These are phyloP conservation scores for Puccinia horiana DNA, from an alignment of 1,284 basidiomycete genomes.

Conservation along the genomic window DNA sequence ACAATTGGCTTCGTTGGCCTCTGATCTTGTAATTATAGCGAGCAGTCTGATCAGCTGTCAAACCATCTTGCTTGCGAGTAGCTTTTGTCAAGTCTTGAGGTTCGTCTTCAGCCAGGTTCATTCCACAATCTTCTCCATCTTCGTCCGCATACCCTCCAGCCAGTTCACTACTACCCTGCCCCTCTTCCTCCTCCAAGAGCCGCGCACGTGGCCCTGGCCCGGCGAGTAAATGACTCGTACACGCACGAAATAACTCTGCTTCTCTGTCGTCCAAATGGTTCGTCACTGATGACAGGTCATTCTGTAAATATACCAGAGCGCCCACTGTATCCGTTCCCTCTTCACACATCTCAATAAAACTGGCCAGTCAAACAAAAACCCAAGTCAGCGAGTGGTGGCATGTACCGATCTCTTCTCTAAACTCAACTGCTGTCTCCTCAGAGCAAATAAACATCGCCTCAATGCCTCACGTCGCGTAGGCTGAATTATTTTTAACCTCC, in stretches of 20 bases:
- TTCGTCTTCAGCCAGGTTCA: slow-evolving; percentile 55
- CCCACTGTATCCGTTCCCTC: slow-evolving; percentile 65
- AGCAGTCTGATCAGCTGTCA: slow-evolving; percentile 54
- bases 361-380: slow-evolving; percentile 58
- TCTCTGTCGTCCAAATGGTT: slow-evolving; percentile 69
- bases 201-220: slow-evolving; percentile 54
- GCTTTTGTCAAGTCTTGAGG: background rate
- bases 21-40: slow-evolving; percentile 9
- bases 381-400: slow-evolving; percentile 61
- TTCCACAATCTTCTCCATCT: slow-evolving; percentile 57
- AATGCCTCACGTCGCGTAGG: slow-evolving; percentile 56
- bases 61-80: background rate
- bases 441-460: slow-evolving; percentile 71
- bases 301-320: slow-evolving; percentile 71
- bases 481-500: slow-evolving; percentile 37
- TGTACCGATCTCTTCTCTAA: slow-evolving; percentile 50
- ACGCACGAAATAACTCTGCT: slow-evolving; percentile 66
- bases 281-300: slow-evolving; percentile 69
- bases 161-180: slow-evolving; percentile 47
- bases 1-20: slow-evolving; percentile 67
- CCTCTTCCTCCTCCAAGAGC: slow-evolving; percentile 50
- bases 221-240: slow-evolving; percentile 70
- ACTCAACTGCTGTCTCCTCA: slow-evolving; percentile 64
- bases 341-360: slow-evolving; percentile 76
- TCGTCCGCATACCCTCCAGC: slow-evolving; percentile 26